Evolutionary conservation across 2,329 filamentous ascomycete genomes (phyloP).

Genomic region (Xylariaceae sp.): DNA sequence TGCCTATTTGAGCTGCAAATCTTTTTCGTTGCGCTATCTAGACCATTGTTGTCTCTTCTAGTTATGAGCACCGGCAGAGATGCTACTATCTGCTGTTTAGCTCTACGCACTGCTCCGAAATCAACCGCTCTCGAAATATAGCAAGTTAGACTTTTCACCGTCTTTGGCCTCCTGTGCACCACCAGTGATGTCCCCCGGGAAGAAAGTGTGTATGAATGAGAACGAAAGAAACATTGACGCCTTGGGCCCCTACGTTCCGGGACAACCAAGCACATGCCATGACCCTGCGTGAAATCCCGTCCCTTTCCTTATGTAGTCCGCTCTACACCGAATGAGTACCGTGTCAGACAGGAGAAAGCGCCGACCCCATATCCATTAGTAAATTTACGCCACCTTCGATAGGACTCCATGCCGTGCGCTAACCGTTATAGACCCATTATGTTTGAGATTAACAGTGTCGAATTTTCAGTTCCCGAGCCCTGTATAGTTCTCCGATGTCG

Average conservation of each 20-base stretch:
- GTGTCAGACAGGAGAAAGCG: constrained; percentile 8
- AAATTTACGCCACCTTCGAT: background rate
- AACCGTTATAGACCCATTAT: constrained; percentile 5
- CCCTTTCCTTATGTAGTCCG: constrained; percentile 15
- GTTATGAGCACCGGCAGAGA: constrained; percentile 19
- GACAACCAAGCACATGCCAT: constrained; percentile 11
- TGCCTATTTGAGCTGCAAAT: background rate
- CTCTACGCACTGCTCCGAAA: constrained; percentile 14
- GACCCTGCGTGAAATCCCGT: constrained; percentile 11
- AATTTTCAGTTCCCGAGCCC: constrained; percentile 2
- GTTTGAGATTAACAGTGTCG: constrained; percentile 2
- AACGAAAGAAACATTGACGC: constrained; percentile 1
- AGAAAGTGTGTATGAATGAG: background rate
- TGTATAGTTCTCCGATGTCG: background rate
- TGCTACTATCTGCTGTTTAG: constrained; percentile 8
- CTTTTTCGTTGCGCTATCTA: constrained; percentile 21
- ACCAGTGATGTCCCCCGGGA: constrained; percentile 1
- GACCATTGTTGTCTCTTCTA: constrained; percentile 17
- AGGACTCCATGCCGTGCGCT: background rate
- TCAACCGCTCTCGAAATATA: constrained; percentile 10
- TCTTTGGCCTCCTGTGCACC: constrained; percentile 6
- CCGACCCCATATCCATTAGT: constrained; percentile 18
- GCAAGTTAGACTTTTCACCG: background rate
- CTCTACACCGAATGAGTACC: constrained; percentile 20
- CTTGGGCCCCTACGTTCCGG: background rate